Evolutionary conservation across 192 early-diverging fungal genomes (phyloP).

Genomic region (Podila minutissima): DNA sequence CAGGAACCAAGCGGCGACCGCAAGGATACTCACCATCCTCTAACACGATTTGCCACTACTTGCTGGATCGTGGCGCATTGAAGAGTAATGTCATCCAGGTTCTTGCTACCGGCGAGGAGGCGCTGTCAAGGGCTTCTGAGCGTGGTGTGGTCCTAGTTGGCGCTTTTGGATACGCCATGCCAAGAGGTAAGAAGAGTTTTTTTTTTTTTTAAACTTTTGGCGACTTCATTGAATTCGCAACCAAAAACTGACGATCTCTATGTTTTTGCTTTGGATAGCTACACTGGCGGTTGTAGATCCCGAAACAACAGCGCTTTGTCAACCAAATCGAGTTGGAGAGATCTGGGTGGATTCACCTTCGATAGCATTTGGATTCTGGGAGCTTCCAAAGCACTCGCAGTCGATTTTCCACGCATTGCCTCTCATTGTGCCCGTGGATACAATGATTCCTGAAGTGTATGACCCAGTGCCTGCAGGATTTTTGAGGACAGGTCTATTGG

Average conservation of each 20-base stretch:
- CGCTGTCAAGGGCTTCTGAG: conserved; percentile 21
- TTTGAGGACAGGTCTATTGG: conserved; percentile 81
- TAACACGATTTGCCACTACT: conserved; percentile 64
- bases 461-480: conserved; percentile 67
- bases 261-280: conserved; percentile 19
- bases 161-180: conserved; percentile 69
- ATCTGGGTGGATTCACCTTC: conserved; percentile 85
- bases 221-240: background rate
- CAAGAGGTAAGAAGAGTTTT: conserved; percentile 54
- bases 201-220: background rate
- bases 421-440: conserved; percentile 59
- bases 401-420: conserved; percentile 79
- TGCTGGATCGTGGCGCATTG: conserved; percentile 75
- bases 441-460: conserved; percentile 61
- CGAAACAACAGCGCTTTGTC: conserved; percentile 78
- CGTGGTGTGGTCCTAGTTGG: conserved; percentile 53
- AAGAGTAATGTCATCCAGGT: conserved; percentile 68
- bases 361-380: conserved; percentile 82
- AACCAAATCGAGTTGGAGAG: conserved; percentile 81
- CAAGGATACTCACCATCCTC: conserved; percentile 39
- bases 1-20: conserved; percentile 40
- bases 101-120: conserved; percentile 56
- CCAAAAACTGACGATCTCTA: no score
- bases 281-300: conserved; percentile 86
- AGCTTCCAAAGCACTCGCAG: conserved; percentile 75